These are phyloP conservation scores for Penicillium sp. DNA, from an alignment of 2,329 filamentous ascomycete genomes.

Conservation along the genomic window DNA sequence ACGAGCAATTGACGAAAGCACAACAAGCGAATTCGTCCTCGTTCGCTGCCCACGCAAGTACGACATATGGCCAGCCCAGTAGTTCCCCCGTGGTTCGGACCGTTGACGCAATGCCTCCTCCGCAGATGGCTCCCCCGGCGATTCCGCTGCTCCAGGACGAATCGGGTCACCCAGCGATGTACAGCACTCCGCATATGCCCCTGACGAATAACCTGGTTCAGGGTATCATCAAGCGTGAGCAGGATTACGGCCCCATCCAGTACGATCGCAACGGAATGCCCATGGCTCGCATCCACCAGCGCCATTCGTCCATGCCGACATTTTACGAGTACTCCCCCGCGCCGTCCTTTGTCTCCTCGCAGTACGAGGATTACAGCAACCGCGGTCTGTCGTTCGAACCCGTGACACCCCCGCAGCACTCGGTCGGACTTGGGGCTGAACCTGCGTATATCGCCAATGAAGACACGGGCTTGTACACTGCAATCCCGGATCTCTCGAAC, in stretches of 20 bases:
- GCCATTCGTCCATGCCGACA: conserved; percentile 97
- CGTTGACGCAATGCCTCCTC: conserved; percentile 88
- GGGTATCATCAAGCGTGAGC: conserved; percentile 82
- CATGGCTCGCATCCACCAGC: conserved; percentile 80
- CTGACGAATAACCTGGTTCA: conserved; percentile 71
- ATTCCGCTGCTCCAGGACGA: conserved; percentile 66
- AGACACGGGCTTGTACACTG: conserved; percentile 93
- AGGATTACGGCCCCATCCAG: conserved; percentile 78
- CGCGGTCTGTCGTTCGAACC: conserved; percentile 96
- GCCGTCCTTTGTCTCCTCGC: conserved; percentile 97
- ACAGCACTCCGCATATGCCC: conserved; percentile 64
- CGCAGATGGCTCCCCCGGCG: conserved; percentile 74
- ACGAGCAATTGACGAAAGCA: conserved; percentile 98
- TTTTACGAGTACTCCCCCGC: conserved; percentile 98
- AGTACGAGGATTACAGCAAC: conserved; percentile 97
- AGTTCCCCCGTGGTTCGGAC: conserved; percentile 87
- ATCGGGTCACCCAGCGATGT: conserved; percentile 69
- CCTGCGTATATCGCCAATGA: conserved; percentile 98
- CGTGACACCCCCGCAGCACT: conserved; percentile 91
- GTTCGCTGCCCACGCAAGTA: conserved; percentile 79
- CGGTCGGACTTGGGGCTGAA: conserved; percentile 78
- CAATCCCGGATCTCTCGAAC: conserved; percentile 82
- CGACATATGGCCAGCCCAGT: conserved; percentile 69
- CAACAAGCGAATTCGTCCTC: conserved; percentile 98
- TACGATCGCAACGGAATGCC: conserved; percentile 93